A percentile compares a stretch with the other conserved stretches of the same genome.
Conservation (phyloP, 192 early-diverging fungal genomes). For the Mortierella antarctica region DNA sequence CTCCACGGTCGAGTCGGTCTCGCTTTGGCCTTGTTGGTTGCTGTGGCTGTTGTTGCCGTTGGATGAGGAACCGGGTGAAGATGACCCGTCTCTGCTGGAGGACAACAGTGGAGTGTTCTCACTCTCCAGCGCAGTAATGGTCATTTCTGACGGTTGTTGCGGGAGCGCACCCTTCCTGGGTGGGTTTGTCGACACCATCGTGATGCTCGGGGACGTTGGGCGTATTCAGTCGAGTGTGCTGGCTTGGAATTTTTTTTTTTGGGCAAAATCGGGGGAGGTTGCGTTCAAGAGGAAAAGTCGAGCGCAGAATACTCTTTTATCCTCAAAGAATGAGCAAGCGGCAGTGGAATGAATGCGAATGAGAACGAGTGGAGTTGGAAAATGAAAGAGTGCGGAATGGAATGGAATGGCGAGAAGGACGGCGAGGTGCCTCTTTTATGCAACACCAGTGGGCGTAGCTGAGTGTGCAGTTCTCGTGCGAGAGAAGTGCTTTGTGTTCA, state of each 20-base stretch:
- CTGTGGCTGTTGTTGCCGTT: background rate
- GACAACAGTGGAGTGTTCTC: conserved; percentile 19
- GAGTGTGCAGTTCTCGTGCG: too few relatives aligned
- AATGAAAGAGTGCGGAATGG: background rate
- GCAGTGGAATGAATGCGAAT: background rate
- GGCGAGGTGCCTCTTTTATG: too few relatives aligned
- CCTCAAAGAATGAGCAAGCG: background rate
- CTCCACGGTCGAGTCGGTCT: conserved; percentile 7
- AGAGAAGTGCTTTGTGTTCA: too few relatives aligned
- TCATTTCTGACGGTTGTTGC: conserved; percentile 18
- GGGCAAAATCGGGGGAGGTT: background rate
- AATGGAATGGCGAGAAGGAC: background rate
- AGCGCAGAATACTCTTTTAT: background rate
- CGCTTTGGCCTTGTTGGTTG: background rate
- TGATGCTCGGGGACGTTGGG: background rate
- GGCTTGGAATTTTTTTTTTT: background rate
- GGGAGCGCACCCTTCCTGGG: conserved; percentile 2
- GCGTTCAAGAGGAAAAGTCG: background rate
- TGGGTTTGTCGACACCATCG: background rate
- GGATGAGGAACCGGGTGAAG: background rate
- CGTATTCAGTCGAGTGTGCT: background rate
- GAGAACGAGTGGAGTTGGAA: background rate
- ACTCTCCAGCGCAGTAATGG: conserved; percentile 9
- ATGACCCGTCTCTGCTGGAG: background rate
- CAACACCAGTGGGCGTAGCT: too few relatives aligned